Evolutionary conservation across 2,329 filamentous ascomycete species (phyloP), one percentile per base, ranked within the genome.

Genomic region (Emergomyces orientalis): DNA sequence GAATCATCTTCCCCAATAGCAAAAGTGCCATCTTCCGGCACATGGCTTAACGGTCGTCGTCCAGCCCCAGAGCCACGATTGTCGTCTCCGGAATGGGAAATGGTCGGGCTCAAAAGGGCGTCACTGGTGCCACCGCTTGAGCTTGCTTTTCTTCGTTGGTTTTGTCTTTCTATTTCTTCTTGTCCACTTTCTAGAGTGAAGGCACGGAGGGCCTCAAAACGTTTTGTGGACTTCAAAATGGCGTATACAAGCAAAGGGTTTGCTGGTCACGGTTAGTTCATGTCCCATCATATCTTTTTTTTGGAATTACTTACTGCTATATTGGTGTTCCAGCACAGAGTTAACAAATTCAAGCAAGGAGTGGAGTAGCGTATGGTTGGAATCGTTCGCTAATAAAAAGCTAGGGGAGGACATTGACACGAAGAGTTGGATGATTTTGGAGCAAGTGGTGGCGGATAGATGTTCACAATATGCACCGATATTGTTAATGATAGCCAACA

Each of bases 171-270:
- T 34, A 97, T 88, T 73, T 97, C 93, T 73, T 93, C 88, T 71
- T 94, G 89, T 0, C 90, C 94, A 69, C 89, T 94, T 72, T 97
- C 93, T 0, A 97, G 81, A 0, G 93, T 97, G 70, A 97, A 96
- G 17, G 87, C 86, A 32, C 92, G 86, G 47, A 97, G 78, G 1
- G 89, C 89, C 73, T 96, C 90, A 66, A 97, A 94, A 37, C 87
- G 85, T 74, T 89, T 93, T 69, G 86, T 86, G 64, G 91, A 91
- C 66, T 88, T 88, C 59, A 96, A 73, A 37, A 97, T 83, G 0
- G 88, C 83, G 71, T 91, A 90, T 17, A 97, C 81, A 59, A 97
- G 84, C 61, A 90, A 86, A 3, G 89, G 83, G 68, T 97, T 97
- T 72, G 87, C 89, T 89, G 67, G 63, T 62, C 60, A 45, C 56